Percentiles rank a stretch among this genome's conserved stretches.
phyloP scores from a whole-genome alignment of 345 rosid genomes.

The Acer campestre region DNA sequence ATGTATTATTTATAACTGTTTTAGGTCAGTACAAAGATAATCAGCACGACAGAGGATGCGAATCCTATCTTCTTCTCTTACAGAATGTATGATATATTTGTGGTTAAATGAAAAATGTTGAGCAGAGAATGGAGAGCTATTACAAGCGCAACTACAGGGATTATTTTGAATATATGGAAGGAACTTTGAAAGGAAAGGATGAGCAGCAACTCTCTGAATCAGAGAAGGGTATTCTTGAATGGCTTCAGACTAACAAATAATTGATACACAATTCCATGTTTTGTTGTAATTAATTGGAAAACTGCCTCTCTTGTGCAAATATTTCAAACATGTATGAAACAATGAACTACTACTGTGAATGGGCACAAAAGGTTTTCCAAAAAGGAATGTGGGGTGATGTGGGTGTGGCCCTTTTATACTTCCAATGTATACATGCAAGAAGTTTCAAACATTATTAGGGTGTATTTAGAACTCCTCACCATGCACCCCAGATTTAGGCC shows the following conservation, averaged over 20 bases:
- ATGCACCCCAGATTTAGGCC: too few relatives aligned
- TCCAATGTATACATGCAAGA: not conserved
- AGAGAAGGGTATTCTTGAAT: constrained; percentile 81
- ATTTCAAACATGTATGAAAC: not conserved
- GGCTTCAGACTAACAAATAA: constrained; percentile 74
- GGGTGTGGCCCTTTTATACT: not conserved
- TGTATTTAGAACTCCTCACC: too few relatives aligned
- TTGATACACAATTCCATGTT: not conserved
- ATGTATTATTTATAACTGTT: too few relatives aligned
- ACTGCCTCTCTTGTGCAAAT: not conserved
- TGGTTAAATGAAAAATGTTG: not conserved
- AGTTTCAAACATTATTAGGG: too few relatives aligned
- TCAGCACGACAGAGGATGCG: too few relatives aligned
- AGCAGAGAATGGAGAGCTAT: constrained; percentile 73
- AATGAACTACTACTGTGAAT: not conserved
- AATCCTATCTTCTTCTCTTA: not conserved
- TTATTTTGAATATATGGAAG: constrained; percentile 84
- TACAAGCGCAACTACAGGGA: constrained; percentile 90
- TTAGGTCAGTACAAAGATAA: too few relatives aligned
- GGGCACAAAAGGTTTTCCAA: not conserved
- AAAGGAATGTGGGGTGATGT: not conserved
- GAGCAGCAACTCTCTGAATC: constrained; percentile 65
- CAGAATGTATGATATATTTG: not conserved
- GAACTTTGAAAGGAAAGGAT: constrained; percentile 57
- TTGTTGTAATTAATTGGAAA: not conserved